A percentile compares a stretch with the other conserved stretches of the same genome.
phyloP scores from a whole-genome alignment of 2,329 filamentous ascomycete species.

The Trichoderma gracile region DNA sequence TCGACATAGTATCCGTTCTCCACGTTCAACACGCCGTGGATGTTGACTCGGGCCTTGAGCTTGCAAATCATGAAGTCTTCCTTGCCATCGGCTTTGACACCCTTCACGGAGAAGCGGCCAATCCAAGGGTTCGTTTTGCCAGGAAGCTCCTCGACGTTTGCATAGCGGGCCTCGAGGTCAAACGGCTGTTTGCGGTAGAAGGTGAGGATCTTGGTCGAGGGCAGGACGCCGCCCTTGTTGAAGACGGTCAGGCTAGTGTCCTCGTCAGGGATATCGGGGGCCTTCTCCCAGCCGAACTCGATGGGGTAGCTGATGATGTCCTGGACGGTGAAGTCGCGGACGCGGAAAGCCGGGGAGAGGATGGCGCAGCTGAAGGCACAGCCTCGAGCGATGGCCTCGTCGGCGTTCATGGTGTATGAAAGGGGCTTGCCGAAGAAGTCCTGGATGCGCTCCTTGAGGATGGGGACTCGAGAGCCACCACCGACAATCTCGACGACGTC shows the following conservation, averaged over 20 bases:
- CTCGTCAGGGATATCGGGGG: constrained; percentile 95
- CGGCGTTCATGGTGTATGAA: constrained; percentile 96
- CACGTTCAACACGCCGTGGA: constrained; percentile 94
- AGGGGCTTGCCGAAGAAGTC: constrained; percentile 89
- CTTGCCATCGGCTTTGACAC: constrained; percentile 87
- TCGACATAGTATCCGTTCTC: constrained; percentile 98
- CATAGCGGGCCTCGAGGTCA: constrained; percentile 92
- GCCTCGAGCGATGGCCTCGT: constrained; percentile 93
- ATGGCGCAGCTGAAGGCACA: constrained; percentile 98
- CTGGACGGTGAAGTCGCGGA: constrained; percentile 96
- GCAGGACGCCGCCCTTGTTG: constrained; percentile 94
- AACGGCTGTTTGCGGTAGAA: constrained; percentile 99
- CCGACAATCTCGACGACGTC: constrained; percentile 92
- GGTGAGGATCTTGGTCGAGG: constrained; percentile 97
- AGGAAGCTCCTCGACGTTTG: constrained; percentile 80
- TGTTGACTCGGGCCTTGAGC: constrained; percentile 93
- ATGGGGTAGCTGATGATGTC: constrained; percentile 98
- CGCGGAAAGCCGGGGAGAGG: constrained; percentile 94
- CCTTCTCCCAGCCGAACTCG: constrained; percentile 99
- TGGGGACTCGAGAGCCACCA: constrained; percentile 89
- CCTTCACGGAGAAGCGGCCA: constrained; percentile 96
- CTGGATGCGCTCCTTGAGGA: constrained; percentile 87
- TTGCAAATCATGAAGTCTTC: constrained; percentile 99
- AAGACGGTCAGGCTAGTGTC: constrained; percentile 97
- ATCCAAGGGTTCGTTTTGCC: constrained; percentile 94